Evolutionary conservation across 768 basidiomycete genomes (phyloP), one percentile per base, ranked within the genome.

Genomic region (Sporobolomyces pararoseus): DNA sequence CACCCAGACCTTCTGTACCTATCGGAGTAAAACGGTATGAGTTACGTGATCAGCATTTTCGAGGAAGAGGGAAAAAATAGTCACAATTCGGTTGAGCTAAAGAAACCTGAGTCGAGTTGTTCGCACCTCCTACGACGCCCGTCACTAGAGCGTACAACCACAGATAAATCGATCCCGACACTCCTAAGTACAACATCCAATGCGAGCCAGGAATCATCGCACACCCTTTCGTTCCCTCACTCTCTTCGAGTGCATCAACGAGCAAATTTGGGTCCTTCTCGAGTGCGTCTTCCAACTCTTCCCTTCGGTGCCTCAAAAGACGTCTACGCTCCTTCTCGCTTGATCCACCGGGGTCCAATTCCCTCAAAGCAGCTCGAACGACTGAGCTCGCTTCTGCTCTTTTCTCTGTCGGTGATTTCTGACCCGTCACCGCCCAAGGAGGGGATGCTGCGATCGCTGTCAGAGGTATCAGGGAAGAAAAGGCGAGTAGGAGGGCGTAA

Each of bases 371-470:
- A 25, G 19, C 44, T 29, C 29, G 10, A 10, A 70, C 46, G 17
- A 61, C 34, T 2, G 37, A 13, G 25, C 65, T 16, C 2, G 62
- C 62, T 12, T 65, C 59, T 1, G 31, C 29, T 13, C 27, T 9
- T 1, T 59, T 63, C 35, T 70, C 69, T 7, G 42, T 19, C 2
- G 69, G 69, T 12, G 69, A 70, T 47, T 70, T 62, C 5, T 60
- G 64, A 9, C 69, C 69, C 0, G 69, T 70, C 13, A 70, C 54
- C 12, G 69, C 69, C 64, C 64, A 70, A 0, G 69, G 69, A 1
- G 69, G 69, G 14, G 51, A 54, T 7, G 46, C 59, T 13, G 69
- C 69, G 59, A 64, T 50, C 7, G 69, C 69, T 0, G 64, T 61
- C 0, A 70, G 37, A 16, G 69, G 69, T 4, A 70, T 70, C 21